Conservation (phyloP, 495 filamentous ascomycete genomes). For the Parathielavia hyrcaniae region DNA sequence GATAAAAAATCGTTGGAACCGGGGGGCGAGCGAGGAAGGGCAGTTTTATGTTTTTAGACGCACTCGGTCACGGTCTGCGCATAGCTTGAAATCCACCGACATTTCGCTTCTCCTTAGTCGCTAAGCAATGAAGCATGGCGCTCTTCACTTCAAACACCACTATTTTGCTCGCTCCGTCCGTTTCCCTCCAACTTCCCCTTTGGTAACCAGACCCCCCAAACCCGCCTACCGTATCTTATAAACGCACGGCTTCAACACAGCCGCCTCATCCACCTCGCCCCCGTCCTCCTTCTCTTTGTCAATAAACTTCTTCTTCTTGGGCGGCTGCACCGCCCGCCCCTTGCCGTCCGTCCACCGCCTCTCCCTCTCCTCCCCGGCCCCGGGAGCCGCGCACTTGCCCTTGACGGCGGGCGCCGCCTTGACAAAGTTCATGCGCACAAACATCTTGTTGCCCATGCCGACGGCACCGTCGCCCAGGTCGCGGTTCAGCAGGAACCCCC, state of each 20-base stretch:
- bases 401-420: constrained; percentile 63
- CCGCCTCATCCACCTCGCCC: constrained; percentile 55
- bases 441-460: constrained; percentile 92
- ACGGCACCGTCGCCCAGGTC: constrained; percentile 49
- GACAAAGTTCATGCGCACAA: constrained; percentile 90
- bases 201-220: not conserved
- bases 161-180: not conserved
- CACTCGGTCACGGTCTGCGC: not conserved
- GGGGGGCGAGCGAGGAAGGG: not conserved
- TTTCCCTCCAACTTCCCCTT: not conserved
- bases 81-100: constrained; percentile 14
- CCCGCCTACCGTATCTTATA: constrained; percentile 78
- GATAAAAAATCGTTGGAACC: not conserved
- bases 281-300: constrained; percentile 49
- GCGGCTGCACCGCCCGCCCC: constrained; percentile 5
- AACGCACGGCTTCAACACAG: constrained; percentile 88
- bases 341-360: constrained; percentile 10
- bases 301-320: constrained; percentile 53
- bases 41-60: constrained; percentile 1
- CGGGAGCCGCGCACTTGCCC: constrained; percentile 55
- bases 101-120: not conserved
- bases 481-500: constrained; percentile 71
- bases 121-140: not conserved
- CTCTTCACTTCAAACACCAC: not conserved
- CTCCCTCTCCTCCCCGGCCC: not conserved